These are phyloP conservation scores for Pseudocohnilembus persalinus DNA, from an alignment of 169 alveolate species.

Conservation along the genomic window DNA sequence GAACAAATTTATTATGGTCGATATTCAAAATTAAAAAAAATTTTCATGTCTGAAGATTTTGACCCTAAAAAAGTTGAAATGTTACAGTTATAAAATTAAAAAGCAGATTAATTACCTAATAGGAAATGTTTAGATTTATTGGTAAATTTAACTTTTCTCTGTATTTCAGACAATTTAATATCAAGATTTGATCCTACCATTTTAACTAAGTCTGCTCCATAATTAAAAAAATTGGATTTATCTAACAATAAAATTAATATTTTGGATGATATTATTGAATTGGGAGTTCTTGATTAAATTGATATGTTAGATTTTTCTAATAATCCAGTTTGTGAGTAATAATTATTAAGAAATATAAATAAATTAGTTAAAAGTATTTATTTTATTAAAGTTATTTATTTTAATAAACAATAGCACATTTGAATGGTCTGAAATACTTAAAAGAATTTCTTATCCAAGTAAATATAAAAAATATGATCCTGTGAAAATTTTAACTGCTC, in stretches of 20 bases:
- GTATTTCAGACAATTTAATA: constrained; percentile 27
- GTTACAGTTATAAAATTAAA: constrained; percentile 19
- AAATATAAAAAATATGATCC: constrained; percentile 44
- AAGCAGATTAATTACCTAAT: constrained; percentile 16
- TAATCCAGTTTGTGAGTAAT: constrained; percentile 21
- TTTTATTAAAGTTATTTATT: too few relatives aligned
- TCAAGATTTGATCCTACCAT: constrained; percentile 22
- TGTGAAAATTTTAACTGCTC: constrained; percentile 45
- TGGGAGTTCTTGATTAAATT: constrained; percentile 25
- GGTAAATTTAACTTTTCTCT: constrained; percentile 15
- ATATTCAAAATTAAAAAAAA: constrained; percentile 29
- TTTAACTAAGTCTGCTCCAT: constrained; percentile 23
- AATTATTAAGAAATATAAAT: too few relatives aligned
- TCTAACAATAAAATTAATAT: constrained; percentile 31
- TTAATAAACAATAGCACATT: too few relatives aligned
- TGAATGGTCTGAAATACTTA: constrained; percentile 15
- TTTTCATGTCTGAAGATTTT: constrained; percentile 24
- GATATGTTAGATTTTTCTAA: constrained; percentile 29
- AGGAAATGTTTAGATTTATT: constrained; percentile 21
- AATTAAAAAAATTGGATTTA: constrained; percentile 23
- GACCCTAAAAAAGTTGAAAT: constrained; percentile 41
- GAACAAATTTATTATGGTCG: constrained; percentile 37
- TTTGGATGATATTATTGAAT: constrained; percentile 38
- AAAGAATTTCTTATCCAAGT: constrained; percentile 30
- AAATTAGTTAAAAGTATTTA: too few relatives aligned